phyloP scores from a whole-genome alignment of 495 filamentous ascomycete genomes.

The Friedmanniomyces simplex region DNA sequence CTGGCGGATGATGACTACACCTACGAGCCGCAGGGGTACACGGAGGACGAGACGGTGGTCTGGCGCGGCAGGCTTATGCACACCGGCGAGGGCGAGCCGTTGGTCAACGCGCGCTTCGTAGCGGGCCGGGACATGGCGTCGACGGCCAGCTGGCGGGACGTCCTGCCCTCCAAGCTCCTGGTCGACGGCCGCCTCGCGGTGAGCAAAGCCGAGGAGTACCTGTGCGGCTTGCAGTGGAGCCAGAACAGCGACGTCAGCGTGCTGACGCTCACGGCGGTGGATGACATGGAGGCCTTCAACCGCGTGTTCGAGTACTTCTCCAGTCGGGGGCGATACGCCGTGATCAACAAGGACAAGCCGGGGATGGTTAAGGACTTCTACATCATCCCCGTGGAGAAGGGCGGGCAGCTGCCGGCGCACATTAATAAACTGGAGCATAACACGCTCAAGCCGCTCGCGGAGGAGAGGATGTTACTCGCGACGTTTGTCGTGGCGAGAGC shows the following conservation, averaged over 20 bases:
- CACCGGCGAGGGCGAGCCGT: conserved; percentile 45
- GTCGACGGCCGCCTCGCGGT: conserved; percentile 78
- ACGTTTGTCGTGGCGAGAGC: conserved; percentile 49
- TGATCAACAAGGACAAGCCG: conserved; percentile 57
- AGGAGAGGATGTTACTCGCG: conserved; percentile 62
- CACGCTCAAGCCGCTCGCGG: conserved; percentile 49
- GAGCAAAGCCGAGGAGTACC: conserved; percentile 73
- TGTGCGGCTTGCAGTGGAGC: conserved; percentile 69
- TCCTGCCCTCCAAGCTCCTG: conserved; percentile 56
- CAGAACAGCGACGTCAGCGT: conserved; percentile 62
- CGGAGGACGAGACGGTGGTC: conserved; percentile 50
- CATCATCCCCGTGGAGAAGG: conserved; percentile 32
- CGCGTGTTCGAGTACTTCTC: conserved; percentile 70
- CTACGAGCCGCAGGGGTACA: conserved; percentile 69
- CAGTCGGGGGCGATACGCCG: conserved; percentile 66
- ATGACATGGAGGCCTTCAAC: conserved; percentile 47
- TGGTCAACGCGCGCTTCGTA: conserved; percentile 66
- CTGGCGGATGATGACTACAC: conserved; percentile 74
- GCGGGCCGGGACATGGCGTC: conserved; percentile 60
- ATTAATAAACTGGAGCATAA: conserved; percentile 64
- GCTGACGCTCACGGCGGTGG: conserved; percentile 39
- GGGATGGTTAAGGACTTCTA: conserved; percentile 31
- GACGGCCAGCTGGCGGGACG: conserved; percentile 52
- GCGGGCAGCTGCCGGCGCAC: conserved; percentile 45
- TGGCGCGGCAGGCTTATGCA: conserved; percentile 66